Evolutionary conservation across 2,329 filamentous ascomycete species (phyloP), one percentile per base, ranked within the genome.

Genomic region (Pestalotiopsis sp.): DNA sequence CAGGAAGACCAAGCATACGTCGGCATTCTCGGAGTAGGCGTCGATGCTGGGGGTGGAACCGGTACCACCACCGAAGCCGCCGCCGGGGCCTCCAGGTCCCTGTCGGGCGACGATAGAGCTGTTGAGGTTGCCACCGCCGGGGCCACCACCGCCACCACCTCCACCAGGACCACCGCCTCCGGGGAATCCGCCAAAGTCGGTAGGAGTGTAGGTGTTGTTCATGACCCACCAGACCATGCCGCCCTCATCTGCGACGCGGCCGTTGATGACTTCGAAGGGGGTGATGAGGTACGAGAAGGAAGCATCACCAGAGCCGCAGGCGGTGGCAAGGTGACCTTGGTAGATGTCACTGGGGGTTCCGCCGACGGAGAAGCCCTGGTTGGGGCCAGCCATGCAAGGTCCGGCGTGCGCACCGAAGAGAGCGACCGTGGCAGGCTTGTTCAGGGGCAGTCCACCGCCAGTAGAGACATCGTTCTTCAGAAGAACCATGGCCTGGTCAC

Each of bases 401-500:
- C 86, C 85, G 14, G 90, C 90, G 90, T 87, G 71, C 85, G 80
- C 38, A 79, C 86, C 63, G 85, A 85, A 71, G 82, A 83, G 66
- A 79, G 83, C 75, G 88, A 86, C 73, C 12, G 71, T 68, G 1
- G 49, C 52, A 4, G 70, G 68, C 49, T 83, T 80, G 71, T 83
- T 88, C 68, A 91, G 80, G 1, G 90, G 90, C n/a, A 92, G 80
- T n/a, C 82, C 83, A 27, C 83, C 83, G 64, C 79, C 81, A 9
- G 79, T 80, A 20, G 20, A 49, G 41, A 67, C 36, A 52, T 63
- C 69, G 78, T 92, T 92, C 82, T 92, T 92, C 68, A 92, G 79
- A 11, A 92, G 82, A n/a, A 92, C 88, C 31, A 86, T 89, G 45
- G 89, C 90, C 71, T 86, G 81, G 56, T 64, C 66, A 23, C 65